Conservation (phyloP, 2,329 filamentous ascomycete species). For the Cercospora berteroae region DNA sequence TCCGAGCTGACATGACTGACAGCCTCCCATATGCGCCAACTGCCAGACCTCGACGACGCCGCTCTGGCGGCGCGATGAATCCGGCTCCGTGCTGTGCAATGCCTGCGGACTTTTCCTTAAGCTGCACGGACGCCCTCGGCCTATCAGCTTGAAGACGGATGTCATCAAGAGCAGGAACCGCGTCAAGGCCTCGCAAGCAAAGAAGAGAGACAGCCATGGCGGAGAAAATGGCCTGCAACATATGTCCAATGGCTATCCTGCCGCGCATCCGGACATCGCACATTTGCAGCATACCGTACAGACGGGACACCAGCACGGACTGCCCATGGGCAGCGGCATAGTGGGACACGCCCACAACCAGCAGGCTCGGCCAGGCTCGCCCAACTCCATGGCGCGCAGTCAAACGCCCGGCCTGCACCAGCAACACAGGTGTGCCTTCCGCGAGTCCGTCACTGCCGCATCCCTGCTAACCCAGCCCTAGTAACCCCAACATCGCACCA, state of each 20-base stretch:
- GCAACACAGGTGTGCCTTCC: conserved; percentile 25
- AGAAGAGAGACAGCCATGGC: conserved; percentile 49
- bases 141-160: conserved; percentile 96
- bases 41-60: conserved; percentile 94
- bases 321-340: conserved; percentile 21
- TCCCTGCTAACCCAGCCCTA: conserved; percentile 30
- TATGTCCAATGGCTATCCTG: conserved; percentile 23
- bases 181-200: conserved; percentile 84
- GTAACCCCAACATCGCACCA: conserved; percentile 65
- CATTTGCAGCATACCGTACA: conserved; percentile 14
- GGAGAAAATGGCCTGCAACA: conserved; percentile 19
- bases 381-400: conserved; percentile 49
- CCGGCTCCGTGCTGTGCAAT: conserved; percentile 94
- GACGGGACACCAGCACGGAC: conserved; percentile 18
- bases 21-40: conserved; percentile 95
- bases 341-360: conserved; percentile 18
- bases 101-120: conserved; percentile 97
- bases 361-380: conserved; percentile 6
- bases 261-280: conserved; percentile 23
- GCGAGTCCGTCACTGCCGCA: neutral
- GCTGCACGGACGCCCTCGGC: conserved; percentile 86
- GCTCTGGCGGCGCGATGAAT: conserved; percentile 95
- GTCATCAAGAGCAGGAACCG: conserved; percentile 99
- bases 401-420: conserved; percentile 70
- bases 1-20: conserved; percentile 39